Base-by-base conservation (phyloP, 2,329 filamentous ascomycete species). In the Aspergillus fischeri region DNA sequence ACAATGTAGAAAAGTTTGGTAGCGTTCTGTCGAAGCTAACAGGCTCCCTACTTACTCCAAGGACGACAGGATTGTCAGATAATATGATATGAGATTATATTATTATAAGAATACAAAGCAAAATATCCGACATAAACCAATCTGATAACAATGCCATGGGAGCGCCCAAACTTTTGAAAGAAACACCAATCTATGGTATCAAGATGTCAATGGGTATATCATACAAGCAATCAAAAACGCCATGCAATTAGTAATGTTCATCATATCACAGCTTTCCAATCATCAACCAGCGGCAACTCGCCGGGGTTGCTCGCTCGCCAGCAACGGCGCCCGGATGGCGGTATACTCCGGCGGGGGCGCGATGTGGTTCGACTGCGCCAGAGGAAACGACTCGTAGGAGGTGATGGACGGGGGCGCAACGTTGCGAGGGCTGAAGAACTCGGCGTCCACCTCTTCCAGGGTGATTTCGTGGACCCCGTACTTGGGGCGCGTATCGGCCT, bases 351-450 rank as follows among this genome's bases (percentile, higher is more conserved):
- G 32, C 11, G 32, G 44, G 11, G 44, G 44, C 8, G 44, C 11
- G 10, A 24, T 24, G 20, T 11, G 11, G 44, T 7, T 24, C 11
- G 44, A 47, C 21, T 25, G 11, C 4, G 44, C 10, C 1, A 27
- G 44, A 10, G 44, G 44, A 17, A 14, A 24, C 2, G 44, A 24
- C n/a, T 25, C 44, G 21, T 11, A 47, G 4, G 44, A 47, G 20
- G 21, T 7, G 21, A 47, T 25, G 29, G 49, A 24, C 3, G 62
- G 60, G 10, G 60, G 60, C 8, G 61, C 57, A 35, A 67, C 52
- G 49, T 32, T 63, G 48, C 65, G 57, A n/a, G 66, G 65, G 17
- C 55, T 20, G 35, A 65, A 65, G 41, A 64, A 65, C 41, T 64
- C 60, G 3, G 63, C 57, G 25, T 65, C 51, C 3, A 65, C 59